Conservation (phyloP, 2,329 filamentous ascomycete species). For the Penicillium capsulatum region DNA sequence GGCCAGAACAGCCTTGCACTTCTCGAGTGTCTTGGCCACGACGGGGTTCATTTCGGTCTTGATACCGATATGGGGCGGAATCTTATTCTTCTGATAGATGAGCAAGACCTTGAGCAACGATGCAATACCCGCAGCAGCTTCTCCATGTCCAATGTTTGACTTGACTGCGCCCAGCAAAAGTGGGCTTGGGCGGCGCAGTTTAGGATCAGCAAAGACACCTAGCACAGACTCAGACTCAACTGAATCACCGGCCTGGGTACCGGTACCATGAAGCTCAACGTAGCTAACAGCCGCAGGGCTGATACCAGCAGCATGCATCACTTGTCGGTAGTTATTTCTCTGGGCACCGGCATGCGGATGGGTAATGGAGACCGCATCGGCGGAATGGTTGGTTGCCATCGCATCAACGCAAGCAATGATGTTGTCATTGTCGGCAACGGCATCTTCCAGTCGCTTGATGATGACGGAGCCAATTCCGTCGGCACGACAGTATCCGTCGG, state of each 20-base stretch:
- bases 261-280: constrained; percentile 42
- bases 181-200: constrained; percentile 32
- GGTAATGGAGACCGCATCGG: constrained; percentile 46
- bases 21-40: constrained; percentile 32
- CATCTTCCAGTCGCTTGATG: constrained; percentile 50
- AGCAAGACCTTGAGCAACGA: constrained; percentile 59
- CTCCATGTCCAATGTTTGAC: constrained; percentile 47
- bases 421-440: constrained; percentile 47
- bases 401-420: constrained; percentile 43
- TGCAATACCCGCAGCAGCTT: constrained; percentile 31
- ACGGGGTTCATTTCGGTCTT: constrained; percentile 45
- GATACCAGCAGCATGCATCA: constrained; percentile 36
- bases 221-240: constrained; percentile 37
- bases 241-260: constrained; percentile 41
- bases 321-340: constrained; percentile 33
- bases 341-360: constrained; percentile 41
- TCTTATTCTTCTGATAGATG: constrained; percentile 60
- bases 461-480: constrained; percentile 50
- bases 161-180: constrained; percentile 26
- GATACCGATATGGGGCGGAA: constrained; percentile 65
- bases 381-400: constrained; percentile 44
- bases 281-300: constrained; percentile 37
- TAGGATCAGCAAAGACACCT: constrained; percentile 32
- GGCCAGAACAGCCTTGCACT: constrained; percentile 33
- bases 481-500: constrained; percentile 53